Evolutionary conservation across 1,284 basidiomycete species (phyloP).

Genomic region (Sporisorium exsertum): DNA sequence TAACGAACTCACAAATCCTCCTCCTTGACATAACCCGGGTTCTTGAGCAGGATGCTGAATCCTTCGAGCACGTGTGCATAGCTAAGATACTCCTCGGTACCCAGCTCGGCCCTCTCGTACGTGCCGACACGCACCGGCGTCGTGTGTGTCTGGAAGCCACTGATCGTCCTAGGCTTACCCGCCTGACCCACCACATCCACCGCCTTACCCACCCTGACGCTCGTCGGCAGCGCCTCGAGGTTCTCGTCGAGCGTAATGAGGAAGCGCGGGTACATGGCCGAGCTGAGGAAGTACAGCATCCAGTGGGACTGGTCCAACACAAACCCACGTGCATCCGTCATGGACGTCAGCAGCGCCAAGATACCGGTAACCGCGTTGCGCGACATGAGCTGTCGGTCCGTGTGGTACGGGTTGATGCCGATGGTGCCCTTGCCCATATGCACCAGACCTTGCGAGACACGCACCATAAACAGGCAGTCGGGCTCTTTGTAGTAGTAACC

Average conservation of each 20-base stretch:
- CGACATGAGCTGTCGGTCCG: conserved; percentile 89
- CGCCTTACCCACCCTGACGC: conserved; percentile 92
- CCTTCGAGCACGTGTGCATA: conserved; percentile 75
- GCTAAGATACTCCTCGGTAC: conserved; percentile 94
- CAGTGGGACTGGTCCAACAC: conserved; percentile 95
- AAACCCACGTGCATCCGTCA: conserved; percentile 94
- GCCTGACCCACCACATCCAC: conserved; percentile 69
- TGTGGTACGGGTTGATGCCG: conserved; percentile 97
- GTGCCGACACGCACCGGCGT: conserved; percentile 94
- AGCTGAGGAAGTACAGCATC: conserved; percentile 96
- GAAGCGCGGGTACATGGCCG: conserved; percentile 98
- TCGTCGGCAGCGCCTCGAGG: conserved; percentile 81
- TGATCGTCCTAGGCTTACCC: conserved; percentile 70
- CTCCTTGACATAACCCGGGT: conserved; percentile 70
- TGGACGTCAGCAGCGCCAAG: conserved; percentile 86
- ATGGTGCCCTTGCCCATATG: conserved; percentile 99
- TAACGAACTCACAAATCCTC: conserved; percentile 40
- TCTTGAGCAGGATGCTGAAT: conserved; percentile 70
- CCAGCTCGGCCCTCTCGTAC: conserved; percentile 92
- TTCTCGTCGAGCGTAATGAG: conserved; percentile 90
- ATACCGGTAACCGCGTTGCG: conserved; percentile 91
- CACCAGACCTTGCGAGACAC: conserved; percentile 93
- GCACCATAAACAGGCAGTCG: conserved; percentile 95
- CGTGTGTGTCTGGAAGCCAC: conserved; percentile 81
- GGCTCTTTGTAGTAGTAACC: conserved; percentile 98